Conservation (phyloP, 108 stramenopile species). For the Cyclotella distinguenda region DNA sequence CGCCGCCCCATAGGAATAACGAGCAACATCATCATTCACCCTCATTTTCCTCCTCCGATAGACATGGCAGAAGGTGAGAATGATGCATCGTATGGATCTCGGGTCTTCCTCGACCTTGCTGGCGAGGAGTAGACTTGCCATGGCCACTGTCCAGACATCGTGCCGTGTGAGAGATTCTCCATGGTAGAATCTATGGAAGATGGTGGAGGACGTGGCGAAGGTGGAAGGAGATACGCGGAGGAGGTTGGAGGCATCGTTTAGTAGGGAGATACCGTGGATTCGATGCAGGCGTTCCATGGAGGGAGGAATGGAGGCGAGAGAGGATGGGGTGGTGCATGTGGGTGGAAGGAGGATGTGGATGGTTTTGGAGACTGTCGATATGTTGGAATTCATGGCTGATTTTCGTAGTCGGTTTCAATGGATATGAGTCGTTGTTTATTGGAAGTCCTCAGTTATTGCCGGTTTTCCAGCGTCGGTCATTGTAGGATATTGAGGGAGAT, state of each 20-base stretch:
- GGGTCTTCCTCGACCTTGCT: constrained; percentile 74
- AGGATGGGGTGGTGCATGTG: constrained; percentile 31
- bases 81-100: constrained; percentile 45
- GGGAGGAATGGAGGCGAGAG: constrained; percentile 38
- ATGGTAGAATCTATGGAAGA: constrained; percentile 80
- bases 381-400: not conserved
- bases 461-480: no score
- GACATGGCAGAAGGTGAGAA: constrained; percentile 60
- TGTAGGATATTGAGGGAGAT: no score
- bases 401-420: not conserved
- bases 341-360: constrained; percentile 25
- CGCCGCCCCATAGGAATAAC: constrained; percentile 3
- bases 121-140: constrained; percentile 64
- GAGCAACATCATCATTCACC: constrained; percentile 22
- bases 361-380: constrained; percentile 22
- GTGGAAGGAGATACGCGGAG: constrained; percentile 34
- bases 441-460: no score
- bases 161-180: constrained; percentile 47
- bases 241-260: constrained; percentile 45
- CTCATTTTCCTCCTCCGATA: constrained; percentile 60
- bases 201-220: constrained; percentile 47
- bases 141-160: constrained; percentile 74
- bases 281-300: constrained; percentile 70
- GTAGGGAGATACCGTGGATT: constrained; percentile 71
- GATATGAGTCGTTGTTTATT: no score